Conservation (phyloP, 805 yeast genomes). For the Ogataea zsoltii region DNA sequence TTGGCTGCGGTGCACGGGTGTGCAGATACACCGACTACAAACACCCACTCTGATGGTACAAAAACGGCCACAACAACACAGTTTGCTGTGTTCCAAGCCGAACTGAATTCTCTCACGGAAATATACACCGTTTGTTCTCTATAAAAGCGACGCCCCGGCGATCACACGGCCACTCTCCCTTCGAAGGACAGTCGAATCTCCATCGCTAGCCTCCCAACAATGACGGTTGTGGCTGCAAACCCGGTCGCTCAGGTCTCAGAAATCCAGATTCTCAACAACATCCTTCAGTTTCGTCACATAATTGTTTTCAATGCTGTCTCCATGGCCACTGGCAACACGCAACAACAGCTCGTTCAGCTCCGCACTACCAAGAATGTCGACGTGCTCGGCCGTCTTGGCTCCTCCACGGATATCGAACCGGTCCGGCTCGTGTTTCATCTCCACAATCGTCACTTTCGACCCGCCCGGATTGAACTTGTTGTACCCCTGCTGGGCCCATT, state of each 20-base stretch:
- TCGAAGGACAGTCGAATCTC: no score
- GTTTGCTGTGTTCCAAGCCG: no score
- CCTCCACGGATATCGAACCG: constrained; percentile 95
- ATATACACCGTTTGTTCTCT: no score
- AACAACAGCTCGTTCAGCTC: constrained; percentile 85
- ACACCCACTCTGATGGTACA: no score
- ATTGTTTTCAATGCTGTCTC: constrained; percentile 62
- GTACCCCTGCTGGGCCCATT: constrained; percentile 34
- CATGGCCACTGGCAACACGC: constrained; percentile 80
- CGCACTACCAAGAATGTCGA: constrained; percentile 91
- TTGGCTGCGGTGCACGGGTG: no score
- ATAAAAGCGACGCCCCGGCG: no score
- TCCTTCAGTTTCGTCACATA: constrained; percentile 58
- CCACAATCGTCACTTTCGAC: constrained; percentile 74
- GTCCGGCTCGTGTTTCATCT: constrained; percentile 91
- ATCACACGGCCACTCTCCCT: no score
- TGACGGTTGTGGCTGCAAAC: no score
- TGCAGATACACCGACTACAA: no score
- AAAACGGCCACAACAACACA: no score
- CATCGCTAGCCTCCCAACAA: no score
- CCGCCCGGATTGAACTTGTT: constrained; percentile 80
- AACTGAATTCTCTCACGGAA: no score
- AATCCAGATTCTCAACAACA: constrained; percentile 59
- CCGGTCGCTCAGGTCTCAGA: constrained; percentile 27
- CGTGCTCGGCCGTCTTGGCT: constrained; percentile 96